phyloP scores from a whole-genome alignment of 768 basidiomycete species.

The Suillus subalutaceus region DNA sequence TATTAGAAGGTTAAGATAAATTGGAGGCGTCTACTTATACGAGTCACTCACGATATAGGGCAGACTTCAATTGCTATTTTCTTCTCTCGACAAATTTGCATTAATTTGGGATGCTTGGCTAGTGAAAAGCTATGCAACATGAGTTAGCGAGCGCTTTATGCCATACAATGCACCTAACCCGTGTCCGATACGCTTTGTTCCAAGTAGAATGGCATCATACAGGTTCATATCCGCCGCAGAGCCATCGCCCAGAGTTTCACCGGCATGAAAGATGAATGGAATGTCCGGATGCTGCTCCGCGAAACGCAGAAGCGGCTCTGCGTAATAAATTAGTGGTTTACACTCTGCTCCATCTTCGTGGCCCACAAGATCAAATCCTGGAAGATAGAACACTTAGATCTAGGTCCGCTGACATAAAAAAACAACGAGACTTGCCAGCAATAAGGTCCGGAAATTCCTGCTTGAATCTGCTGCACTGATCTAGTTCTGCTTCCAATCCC shows the following conservation, averaged over 20 bases:
- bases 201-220: slow-evolving; percentile 52
- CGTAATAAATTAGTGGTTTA: slow-evolving; percentile 41
- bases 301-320: slow-evolving; percentile 41
- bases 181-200: slow-evolving; percentile 53
- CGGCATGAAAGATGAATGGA: slow-evolving; percentile 53
- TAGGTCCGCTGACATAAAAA: neutral
- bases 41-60: slow-evolving; percentile 46
- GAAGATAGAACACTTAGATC: neutral
- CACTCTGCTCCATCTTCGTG: slow-evolving; percentile 42
- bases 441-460: slow-evolving; percentile 49
- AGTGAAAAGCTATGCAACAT: slow-evolving; percentile 40
- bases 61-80: slow-evolving; percentile 48
- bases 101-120: slow-evolving; percentile 48
- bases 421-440: slow-evolving; percentile 32
- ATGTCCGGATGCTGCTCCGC: slow-evolving; percentile 40
- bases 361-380: slow-evolving; percentile 54
- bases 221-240: slow-evolving; percentile 46
- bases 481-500: slow-evolving; percentile 44
- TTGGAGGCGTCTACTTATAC: neutral
- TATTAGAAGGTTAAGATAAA: slow-evolving; percentile 25
- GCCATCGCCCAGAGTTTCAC: slow-evolving; percentile 53
- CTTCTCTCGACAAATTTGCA: slow-evolving; percentile 44
- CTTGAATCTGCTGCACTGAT: slow-evolving; percentile 47
- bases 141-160: neutral
- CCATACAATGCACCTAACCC: slow-evolving; percentile 36